Conservation (phyloP, 2,329 filamentous ascomycete genomes). For the Botrytis pseudocinerea region DNA sequence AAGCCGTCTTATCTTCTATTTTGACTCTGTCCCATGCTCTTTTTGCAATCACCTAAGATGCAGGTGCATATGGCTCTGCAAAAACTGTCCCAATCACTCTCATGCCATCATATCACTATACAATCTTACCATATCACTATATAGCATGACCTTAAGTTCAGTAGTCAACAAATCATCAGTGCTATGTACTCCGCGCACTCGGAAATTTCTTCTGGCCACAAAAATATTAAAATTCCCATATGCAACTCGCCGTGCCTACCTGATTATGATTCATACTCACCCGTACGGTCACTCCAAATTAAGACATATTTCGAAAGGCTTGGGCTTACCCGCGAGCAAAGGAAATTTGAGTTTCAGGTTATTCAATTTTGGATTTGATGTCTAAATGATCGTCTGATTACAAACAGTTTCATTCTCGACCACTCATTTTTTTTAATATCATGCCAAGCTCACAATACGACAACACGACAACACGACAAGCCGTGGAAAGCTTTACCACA, state of each 20-base stretch:
- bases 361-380: not conserved
- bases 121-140: too few relatives aligned
- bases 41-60: not conserved
- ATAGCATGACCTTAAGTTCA: too few relatives aligned
- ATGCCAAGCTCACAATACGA: not conserved
- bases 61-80: fast-evolving
- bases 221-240: too few relatives aligned
- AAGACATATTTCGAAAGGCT: too few relatives aligned
- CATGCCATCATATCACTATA: too few relatives aligned
- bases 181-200: too few relatives aligned
- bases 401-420: not conserved
- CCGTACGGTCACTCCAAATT: too few relatives aligned
- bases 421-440: not conserved
- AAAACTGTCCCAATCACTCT: not conserved
- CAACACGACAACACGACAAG: not conserved
- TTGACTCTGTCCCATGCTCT: not conserved
- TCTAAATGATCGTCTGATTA: not conserved
- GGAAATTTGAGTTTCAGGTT: not conserved
- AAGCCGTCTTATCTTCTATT: not conserved
- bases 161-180: too few relatives aligned
- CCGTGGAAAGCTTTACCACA: not conserved
- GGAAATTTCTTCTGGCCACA: too few relatives aligned
- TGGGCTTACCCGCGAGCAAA: too few relatives aligned
- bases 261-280: too few relatives aligned
- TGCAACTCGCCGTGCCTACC: too few relatives aligned